Base-by-base conservation (phyloP, 345 rosid genomes). In the Syzygium aromaticum region DNA sequence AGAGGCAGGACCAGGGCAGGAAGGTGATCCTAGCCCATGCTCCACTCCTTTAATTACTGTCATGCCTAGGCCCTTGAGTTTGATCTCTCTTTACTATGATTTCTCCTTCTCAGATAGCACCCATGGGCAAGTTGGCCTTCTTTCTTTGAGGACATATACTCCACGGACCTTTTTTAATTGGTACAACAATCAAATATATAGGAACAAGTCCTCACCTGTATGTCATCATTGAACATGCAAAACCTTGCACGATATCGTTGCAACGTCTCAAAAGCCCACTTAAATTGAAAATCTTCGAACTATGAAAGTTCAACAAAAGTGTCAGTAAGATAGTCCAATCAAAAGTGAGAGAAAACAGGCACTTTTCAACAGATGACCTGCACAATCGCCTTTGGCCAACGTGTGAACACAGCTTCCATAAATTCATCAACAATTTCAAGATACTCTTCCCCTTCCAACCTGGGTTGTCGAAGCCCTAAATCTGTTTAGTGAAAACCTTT, bases 361-460 rank as follows among this genome's bases (percentile, higher is more conserved):
- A 84, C n/a, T 40, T 87, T 46, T 54, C 83, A 90, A 86, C 87
- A 86, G 88, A 14, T 87, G 77, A 95, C 99, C 95, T 96, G 99
- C n/a, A 98, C 93, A 86, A 98, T 93, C 78, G 99, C 98, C 93
- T 98, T 98, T 49, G 99, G 99, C 99, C 99, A 98, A 78, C 99
- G 98, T 43, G 93, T 91, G 87, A 87, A 91, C 89, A 93, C 96
- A 88, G 99, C 99, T 98, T 98, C 98, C 96, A 98, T 94, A 89
- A 98, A 96, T 90, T 98, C 99, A 92, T 96, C 99, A 88, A 98
- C 91, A 89, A 94, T 94, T 87, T 92, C 91, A 85, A 98, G 92
- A 84, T 98, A 98, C 88, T 95, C 99, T 56, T 96, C 99, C 85
- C 99, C 99, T 92, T 98, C 99, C 90, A 96, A 88, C 93, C 99